Evolutionary conservation across 2,329 filamentous ascomycete genomes (phyloP).

Genomic region (Epicoccum sorghinum): DNA sequence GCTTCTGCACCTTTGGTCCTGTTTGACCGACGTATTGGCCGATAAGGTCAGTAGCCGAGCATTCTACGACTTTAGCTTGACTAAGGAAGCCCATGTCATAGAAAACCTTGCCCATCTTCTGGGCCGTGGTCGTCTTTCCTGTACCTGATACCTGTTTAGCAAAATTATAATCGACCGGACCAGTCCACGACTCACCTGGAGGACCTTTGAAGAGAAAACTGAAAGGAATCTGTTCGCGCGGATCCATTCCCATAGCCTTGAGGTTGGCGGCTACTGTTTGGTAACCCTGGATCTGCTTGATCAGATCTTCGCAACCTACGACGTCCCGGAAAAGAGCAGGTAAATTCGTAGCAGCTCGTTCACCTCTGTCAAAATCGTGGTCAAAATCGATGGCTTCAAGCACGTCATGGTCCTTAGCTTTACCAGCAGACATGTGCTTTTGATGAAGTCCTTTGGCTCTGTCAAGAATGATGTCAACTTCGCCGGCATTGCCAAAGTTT

Average conservation of each 20-base stretch:
- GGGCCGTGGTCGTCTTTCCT: constrained; percentile 74
- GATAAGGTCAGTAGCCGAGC: constrained; percentile 71
- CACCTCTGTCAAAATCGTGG: constrained; percentile 62
- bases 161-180: neutral
- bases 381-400: constrained; percentile 63
- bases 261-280: constrained; percentile 60
- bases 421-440: constrained; percentile 46
- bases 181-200: constrained; percentile 56
- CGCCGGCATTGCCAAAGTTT: constrained; percentile 75
- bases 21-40: constrained; percentile 74
- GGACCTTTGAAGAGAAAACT: constrained; percentile 72
- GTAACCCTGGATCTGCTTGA: constrained; percentile 61
- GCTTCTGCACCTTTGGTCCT: constrained; percentile 66
- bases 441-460: constrained; percentile 61
- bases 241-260: constrained; percentile 60
- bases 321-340: constrained; percentile 62
- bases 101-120: constrained; percentile 76
- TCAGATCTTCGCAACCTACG: constrained; percentile 63
- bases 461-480: constrained; percentile 72
- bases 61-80: constrained; percentile 65
- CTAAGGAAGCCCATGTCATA: constrained; percentile 75
- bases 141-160: constrained; percentile 55
- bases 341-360: constrained; percentile 56
- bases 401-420: constrained; percentile 29
- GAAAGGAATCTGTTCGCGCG: constrained; percentile 65